Conservation (phyloP, 2,329 filamentous ascomycete genomes). For the Seiridium cupressi region DNA sequence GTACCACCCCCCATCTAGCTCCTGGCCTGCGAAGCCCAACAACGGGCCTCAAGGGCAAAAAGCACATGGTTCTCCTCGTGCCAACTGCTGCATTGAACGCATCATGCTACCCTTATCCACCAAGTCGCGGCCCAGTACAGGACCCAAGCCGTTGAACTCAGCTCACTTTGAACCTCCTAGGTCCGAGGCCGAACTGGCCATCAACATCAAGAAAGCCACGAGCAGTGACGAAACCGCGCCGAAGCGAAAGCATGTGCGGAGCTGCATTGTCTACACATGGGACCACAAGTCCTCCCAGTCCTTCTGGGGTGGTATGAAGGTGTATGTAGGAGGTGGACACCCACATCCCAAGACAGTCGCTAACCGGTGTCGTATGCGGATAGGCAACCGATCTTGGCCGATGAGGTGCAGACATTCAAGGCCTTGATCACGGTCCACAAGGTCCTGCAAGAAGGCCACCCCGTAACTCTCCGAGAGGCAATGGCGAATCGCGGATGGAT, state of each 20-base stretch:
- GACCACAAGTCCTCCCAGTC: conserved; percentile 93
- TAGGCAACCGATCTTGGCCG: conserved; percentile 94
- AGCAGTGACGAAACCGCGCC: conserved; percentile 66
- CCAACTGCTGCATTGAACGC: not conserved
- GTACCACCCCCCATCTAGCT: conserved; percentile 10
- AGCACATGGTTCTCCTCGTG: too few relatives aligned
- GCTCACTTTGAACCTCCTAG: conserved; percentile 33
- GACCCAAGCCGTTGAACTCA: not conserved
- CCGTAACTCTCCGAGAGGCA: conserved; percentile 81
- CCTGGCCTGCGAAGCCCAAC: not conserved
- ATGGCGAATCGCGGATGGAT: conserved; percentile 89
- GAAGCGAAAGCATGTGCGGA: conserved; percentile 91
- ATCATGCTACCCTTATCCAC: too few relatives aligned
- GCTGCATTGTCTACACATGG: conserved; percentile 98
- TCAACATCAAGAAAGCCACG: conserved; percentile 71
- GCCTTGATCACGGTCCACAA: conserved; percentile 97
- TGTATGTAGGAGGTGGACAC: conserved; percentile 55
- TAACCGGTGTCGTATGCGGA: not conserved
- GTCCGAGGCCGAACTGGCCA: conserved; percentile 66
- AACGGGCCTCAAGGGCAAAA: too few relatives aligned
- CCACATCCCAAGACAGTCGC: not conserved
- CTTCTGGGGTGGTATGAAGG: conserved; percentile 99
- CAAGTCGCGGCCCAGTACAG: not conserved
- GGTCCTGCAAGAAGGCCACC: conserved; percentile 94
- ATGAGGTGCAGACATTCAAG: conserved; percentile 99